A percentile compares a stretch with the other conserved stretches of the same genome.
These are phyloP conservation scores for Penicillium sp. DNA, from an alignment of 2,329 filamentous ascomycete genomes.

Conservation along the genomic window DNA sequence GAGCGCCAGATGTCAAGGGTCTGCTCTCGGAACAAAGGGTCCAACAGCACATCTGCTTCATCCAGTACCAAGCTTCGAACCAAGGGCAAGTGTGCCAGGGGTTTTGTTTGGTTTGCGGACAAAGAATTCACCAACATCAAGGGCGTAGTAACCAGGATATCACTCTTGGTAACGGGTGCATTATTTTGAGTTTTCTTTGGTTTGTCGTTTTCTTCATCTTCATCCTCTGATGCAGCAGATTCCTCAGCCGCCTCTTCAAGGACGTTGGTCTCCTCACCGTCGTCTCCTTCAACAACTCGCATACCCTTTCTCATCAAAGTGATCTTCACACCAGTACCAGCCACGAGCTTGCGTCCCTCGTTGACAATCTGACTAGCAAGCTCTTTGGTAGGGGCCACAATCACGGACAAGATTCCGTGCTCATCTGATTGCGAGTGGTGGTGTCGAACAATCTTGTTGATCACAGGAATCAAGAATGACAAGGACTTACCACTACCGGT, in stretches of 20 bases:
- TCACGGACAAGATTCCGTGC: slow-evolving; percentile 65
- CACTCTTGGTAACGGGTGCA: slow-evolving; percentile 65
- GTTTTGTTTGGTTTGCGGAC: slow-evolving; percentile 47
- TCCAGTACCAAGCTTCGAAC: slow-evolving; percentile 79
- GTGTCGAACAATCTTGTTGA: slow-evolving; percentile 69
- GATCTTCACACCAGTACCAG: slow-evolving; percentile 75
- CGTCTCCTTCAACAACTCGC: slow-evolving; percentile 57
- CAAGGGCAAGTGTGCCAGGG: slow-evolving; percentile 57
- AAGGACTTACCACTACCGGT: slow-evolving; percentile 97
- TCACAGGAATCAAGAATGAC: slow-evolving; percentile 83
- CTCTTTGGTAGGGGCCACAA: slow-evolving; percentile 78
- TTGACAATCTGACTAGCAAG: slow-evolving; percentile 76
- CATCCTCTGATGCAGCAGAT: slow-evolving; percentile 40
- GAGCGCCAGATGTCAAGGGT: slow-evolving; percentile 81
- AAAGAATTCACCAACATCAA: slow-evolving; percentile 76
- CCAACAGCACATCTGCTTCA: slow-evolving; percentile 91
- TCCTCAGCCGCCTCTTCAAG: slow-evolving; percentile 40
- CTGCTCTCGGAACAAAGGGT: slow-evolving; percentile 86
- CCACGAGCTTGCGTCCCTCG: slow-evolving; percentile 79
- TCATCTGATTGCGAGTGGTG: slow-evolving; percentile 52
- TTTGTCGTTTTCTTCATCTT: slow-evolving; percentile 28
- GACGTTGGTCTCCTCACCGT: slow-evolving; percentile 41
- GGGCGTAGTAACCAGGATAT: slow-evolving; percentile 80
- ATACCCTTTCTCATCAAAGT: slow-evolving; percentile 85
- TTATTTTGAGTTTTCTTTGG: slow-evolving; percentile 29